Evolutionary conservation across 768 basidiomycete species (phyloP), one percentile per base, ranked within the genome.

Genomic region (Tubosaeta sp.): DNA sequence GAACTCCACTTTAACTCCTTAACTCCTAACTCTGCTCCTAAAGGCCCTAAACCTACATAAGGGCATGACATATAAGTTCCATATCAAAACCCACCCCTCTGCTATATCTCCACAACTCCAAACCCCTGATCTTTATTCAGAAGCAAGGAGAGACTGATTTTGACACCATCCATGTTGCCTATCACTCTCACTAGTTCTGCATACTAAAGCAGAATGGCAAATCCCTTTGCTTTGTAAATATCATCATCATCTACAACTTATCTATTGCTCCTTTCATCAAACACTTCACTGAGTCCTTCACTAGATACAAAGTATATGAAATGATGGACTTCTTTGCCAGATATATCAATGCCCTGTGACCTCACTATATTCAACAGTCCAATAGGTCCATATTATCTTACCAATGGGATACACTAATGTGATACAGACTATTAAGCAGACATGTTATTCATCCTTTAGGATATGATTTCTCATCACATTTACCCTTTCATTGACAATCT

Each of bases 391-490:
- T 17, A 39, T 19, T 9, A n/a, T 6, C 6, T 39, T 4, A 39
- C 38, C 9, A 39, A 74, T 74, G 72, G 78, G 76, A 0, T 74
- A 62, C 38, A 76, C 75, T 0, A 76, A 77, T 25, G 70, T 67
- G 0, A 65, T 71, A 0, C 69, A 68, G 0, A 72, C 2, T 72
- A 75, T 43, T 73, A 78, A 14, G 71, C 67, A 13, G 67, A 76
- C 48, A 63, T 75, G 6, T 63, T 63, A 0, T 71, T 68, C 43
- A 71, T 76, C 7, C 53, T 79, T 0, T 60, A 71, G 42, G 52
- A 64, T 0, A 70, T 78, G 51, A 77, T 79, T 2, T 74, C 73
- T 10, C 4, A 74, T 1, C 22, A 62, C 6, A 71, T 71, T 0
- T 52, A 58, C 0, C 68, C 66, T 0, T 81, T 68, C 46, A 66